These are phyloP conservation scores for Raphanus hybrid DNA, from an alignment of 441 rosid genomes.

Conservation along the genomic window DNA sequence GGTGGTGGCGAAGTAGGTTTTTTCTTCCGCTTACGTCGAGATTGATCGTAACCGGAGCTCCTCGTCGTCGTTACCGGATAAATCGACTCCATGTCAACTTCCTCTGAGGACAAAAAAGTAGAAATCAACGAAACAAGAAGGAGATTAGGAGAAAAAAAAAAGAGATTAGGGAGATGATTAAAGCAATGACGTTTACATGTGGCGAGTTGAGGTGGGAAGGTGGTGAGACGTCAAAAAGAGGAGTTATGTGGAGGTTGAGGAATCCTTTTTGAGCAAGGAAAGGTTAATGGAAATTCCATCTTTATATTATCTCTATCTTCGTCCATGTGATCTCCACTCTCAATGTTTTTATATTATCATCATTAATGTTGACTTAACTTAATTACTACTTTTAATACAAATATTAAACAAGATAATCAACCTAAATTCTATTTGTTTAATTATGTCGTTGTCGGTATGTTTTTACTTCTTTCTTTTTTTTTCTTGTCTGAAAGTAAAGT, in stretches of 20 bases:
- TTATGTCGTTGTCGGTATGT: neutral
- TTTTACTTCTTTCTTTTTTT: neutral
- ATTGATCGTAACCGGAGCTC: constrained; percentile 49
- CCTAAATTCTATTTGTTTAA: neutral
- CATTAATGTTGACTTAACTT: constrained; percentile 27
- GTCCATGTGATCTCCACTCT: constrained; percentile 37
- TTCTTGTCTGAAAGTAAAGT: neutral
- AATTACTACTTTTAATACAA: neutral
- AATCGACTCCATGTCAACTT: constrained; percentile 43
- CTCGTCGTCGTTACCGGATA: constrained; percentile 38
- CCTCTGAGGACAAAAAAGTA: neutral
- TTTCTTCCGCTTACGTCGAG: constrained; percentile 69
- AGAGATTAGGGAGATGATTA: constrained; percentile 11
- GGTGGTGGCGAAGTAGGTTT: constrained; percentile 28
- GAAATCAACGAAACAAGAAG: neutral
- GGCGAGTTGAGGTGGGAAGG: constrained; percentile 6
- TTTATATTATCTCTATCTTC: constrained; percentile 21
- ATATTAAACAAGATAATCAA: neutral
- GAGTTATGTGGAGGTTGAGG: constrained; percentile 35
- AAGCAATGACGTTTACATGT: neutral
- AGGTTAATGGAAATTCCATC: constrained; percentile 18
- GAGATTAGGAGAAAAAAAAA: neutral
- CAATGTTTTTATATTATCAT: neutral
- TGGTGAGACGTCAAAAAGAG: constrained; percentile 36
- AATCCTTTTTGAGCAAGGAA: constrained; percentile 34